These are phyloP conservation scores for Ceratobasidium sp. DNA, from an alignment of 1,284 basidiomycete species.

Conservation along the genomic window DNA sequence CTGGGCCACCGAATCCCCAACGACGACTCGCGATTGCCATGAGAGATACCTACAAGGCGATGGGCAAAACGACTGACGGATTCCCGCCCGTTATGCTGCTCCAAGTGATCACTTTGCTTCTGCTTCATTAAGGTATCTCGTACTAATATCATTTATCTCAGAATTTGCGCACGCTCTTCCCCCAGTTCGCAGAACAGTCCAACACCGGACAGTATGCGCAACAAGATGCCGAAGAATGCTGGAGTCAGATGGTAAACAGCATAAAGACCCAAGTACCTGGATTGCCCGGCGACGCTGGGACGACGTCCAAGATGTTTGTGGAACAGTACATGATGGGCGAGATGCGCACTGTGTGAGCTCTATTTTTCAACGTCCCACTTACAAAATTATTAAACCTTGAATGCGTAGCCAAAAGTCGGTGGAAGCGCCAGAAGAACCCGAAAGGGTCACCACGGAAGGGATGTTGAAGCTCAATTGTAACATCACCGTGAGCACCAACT, in stretches of 20 bases:
- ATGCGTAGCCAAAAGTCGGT: constrained; percentile 72
- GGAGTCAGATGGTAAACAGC: constrained; percentile 83
- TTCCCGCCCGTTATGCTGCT: constrained; percentile 83
- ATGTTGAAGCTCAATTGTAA: constrained; percentile 94
- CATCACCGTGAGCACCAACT: constrained; percentile 87
- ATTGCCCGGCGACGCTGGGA: constrained; percentile 53
- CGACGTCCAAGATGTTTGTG: constrained; percentile 67
- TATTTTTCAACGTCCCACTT: constrained; percentile 1
- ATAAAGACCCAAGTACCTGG: constrained; percentile 71
- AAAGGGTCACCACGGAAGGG: constrained; percentile 73
- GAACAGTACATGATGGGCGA: constrained; percentile 87
- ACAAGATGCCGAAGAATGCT: constrained; percentile 93
- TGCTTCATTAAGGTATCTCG: constrained; percentile 16
- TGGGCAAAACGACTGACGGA: constrained; percentile 80
- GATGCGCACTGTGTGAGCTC: constrained; percentile 80
- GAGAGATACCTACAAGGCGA: constrained; percentile 70
- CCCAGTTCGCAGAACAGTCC: constrained; percentile 91
- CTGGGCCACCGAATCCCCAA: constrained; percentile 51
- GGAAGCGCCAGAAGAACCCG: constrained; percentile 83
- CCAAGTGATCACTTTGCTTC: constrained; percentile 49
- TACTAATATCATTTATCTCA: constrained; percentile 13
- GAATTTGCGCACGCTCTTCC: constrained; percentile 80
- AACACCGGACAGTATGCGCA: constrained; percentile 50
- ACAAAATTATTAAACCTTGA: constrained; percentile 38
- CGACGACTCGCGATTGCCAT: constrained; percentile 63